Conservation (phyloP, 202 grass and related monocot genomes). For the Digitaria exilis region DNA sequence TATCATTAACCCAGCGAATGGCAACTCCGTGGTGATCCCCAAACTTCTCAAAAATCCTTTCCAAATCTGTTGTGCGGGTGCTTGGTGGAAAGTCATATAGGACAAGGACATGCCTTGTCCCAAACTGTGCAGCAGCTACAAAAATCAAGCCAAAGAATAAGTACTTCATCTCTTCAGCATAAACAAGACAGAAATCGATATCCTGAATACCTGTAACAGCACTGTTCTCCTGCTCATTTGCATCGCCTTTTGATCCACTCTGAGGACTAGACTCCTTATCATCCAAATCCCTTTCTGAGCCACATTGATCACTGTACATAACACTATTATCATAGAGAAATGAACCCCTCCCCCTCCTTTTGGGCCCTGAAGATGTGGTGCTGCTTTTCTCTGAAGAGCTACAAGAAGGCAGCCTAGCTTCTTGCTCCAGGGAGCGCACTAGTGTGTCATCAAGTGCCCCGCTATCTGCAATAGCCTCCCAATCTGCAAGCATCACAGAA, state of each 20-base stretch:
- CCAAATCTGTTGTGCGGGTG: slow-evolving; percentile 66
- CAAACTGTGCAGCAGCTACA: slow-evolving; percentile 52
- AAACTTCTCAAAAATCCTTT: slow-evolving; percentile 75
- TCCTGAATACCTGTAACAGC: slow-evolving; percentile 12
- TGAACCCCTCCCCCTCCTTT: slow-evolving; percentile 82
- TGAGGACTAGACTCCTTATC: slow-evolving; percentile 40
- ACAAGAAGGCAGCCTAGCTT: slow-evolving; percentile 41
- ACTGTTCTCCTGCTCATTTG: slow-evolving; percentile 31
- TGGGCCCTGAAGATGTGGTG: slow-evolving; percentile 49
- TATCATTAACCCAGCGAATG: slow-evolving; percentile 90
- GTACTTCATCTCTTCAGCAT: background rate
- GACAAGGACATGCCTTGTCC: slow-evolving; percentile 77
- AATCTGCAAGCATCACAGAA: slow-evolving; percentile 59
- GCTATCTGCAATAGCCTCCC: slow-evolving; percentile 78
- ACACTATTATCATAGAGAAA: slow-evolving; percentile 89
- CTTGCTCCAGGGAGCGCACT: slow-evolving; percentile 31
- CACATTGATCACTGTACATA: slow-evolving; percentile 79
- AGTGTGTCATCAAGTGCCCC: slow-evolving; percentile 44
- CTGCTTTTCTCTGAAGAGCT: slow-evolving; percentile 45
- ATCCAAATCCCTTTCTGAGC: slow-evolving; percentile 39
- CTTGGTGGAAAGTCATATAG: slow-evolving; percentile 68
- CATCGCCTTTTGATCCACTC: slow-evolving; percentile 19
- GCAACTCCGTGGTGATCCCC: slow-evolving; percentile 58
- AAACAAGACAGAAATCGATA: slow-evolving; percentile 18
- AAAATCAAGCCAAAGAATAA: slow-evolving; percentile 38